phyloP scores from a whole-genome alignment of 1,284 basidiomycete genomes.

The Vanrija sp. region DNA sequence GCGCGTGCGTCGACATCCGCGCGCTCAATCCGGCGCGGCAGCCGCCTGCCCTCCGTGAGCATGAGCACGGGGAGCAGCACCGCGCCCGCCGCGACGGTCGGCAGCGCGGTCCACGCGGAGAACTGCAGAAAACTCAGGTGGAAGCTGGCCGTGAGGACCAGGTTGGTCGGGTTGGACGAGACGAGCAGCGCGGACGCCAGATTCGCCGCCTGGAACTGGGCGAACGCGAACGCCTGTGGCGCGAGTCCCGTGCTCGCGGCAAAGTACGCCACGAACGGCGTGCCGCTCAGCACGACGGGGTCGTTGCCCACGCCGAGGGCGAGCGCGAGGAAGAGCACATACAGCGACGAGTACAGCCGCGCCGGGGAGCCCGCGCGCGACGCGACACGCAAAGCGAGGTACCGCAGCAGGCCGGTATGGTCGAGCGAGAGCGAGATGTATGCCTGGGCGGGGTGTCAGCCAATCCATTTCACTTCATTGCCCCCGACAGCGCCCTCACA shows the following conservation, averaged over 20 bases:
- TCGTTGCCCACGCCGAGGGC: slow-evolving; percentile 86
- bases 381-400: slow-evolving; percentile 82
- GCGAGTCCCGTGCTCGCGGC: slow-evolving; percentile 31
- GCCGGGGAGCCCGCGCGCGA: slow-evolving; percentile 59
- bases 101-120: slow-evolving; percentile 48
- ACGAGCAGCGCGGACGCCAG: slow-evolving; percentile 56
- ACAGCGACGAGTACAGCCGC: slow-evolving; percentile 72
- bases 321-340: slow-evolving; percentile 70
- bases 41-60: slow-evolving; percentile 27
- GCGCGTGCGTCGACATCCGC: slow-evolving; percentile 50
- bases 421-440: slow-evolving; percentile 94
- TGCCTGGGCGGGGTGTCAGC: slow-evolving; percentile 52
- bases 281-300: slow-evolving; percentile 74
- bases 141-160: slow-evolving; percentile 52
- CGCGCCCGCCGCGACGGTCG: slow-evolving; percentile 41
- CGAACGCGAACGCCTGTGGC: slow-evolving; percentile 63
- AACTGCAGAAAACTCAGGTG: slow-evolving; percentile 48
- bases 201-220: slow-evolving; percentile 73
- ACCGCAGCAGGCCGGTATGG: slow-evolving; percentile 74
- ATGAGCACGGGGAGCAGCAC: slow-evolving; percentile 46
- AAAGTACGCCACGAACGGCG: slow-evolving; percentile 81
- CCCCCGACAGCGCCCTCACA: slow-evolving; percentile 36
- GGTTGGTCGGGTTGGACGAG: slow-evolving; percentile 53
- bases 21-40: slow-evolving; percentile 28
- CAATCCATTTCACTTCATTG: no score